Conservation (phyloP, 352 stramenopile species). For the Phytophthora podocarpi region DNA sequence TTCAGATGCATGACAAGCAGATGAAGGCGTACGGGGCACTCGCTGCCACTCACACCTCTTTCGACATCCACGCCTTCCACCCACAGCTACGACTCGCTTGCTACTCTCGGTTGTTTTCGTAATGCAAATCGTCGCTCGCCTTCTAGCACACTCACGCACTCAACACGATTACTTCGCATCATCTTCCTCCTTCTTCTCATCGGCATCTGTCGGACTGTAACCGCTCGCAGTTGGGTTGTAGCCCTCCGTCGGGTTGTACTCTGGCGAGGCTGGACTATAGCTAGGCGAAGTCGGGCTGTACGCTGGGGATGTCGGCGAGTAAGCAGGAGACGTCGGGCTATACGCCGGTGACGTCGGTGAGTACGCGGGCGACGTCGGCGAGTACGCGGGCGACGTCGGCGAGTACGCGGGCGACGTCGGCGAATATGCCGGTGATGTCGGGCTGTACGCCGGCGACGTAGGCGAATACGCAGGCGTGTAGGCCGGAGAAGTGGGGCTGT, state of each 20-base stretch:
- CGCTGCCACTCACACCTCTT: conserved; percentile 1
- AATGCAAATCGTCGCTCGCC: conserved; percentile 30
- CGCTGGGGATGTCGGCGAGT: conserved; percentile 73
- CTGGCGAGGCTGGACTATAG: conserved; percentile 78
- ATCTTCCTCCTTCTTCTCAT: conserved; percentile 51
- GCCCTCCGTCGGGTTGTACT: conserved; percentile 84
- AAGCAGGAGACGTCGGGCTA: conserved; percentile 72
- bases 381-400: conserved; percentile 71
- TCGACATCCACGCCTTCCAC: conserved; percentile 13
- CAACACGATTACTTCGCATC: conserved; percentile 33
- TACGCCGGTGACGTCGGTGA: conserved; percentile 73
- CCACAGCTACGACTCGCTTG: conserved; percentile 19
- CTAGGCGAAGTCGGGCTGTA: conserved; percentile 80
- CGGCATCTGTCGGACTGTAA: conserved; percentile 74
- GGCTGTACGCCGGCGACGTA: conserved; percentile 62
- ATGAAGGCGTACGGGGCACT: background rate
- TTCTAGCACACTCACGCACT: conserved; percentile 20
- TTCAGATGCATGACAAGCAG: conserved; percentile 28
- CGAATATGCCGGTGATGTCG: conserved; percentile 68
- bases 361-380: conserved; percentile 71
- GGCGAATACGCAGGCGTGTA: conserved; percentile 85
- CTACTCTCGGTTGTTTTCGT: conserved; percentile 17
- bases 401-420: conserved; percentile 73
- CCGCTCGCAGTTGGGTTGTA: conserved; percentile 78
- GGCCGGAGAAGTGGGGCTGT: conserved; percentile 76